Base-by-base conservation (phyloP, 2,329 filamentous ascomycete genomes). In the Penicillium capsulatum region DNA sequence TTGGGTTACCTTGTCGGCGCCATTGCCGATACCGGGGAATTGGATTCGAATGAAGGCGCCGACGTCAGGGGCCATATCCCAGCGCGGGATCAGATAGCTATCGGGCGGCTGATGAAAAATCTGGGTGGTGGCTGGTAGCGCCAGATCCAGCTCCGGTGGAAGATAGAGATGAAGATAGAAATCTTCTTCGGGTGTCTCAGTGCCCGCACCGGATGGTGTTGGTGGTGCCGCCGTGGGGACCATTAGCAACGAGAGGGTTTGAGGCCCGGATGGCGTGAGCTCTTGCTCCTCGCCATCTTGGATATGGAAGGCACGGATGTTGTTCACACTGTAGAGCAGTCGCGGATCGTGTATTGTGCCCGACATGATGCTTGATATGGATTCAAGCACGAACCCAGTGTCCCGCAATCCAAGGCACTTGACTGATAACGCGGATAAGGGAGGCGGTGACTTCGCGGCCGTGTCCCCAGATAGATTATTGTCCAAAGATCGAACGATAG, bases 101-200 rank as follows among this genome's bases (percentile, higher is more conserved):
- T 76, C 81, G 0, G 91, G 91, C 5, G 90, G 89, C 68, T 97
- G 88, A 65, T 95, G 89, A 69, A 95, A 97, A 63, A 98, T 92
- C 64, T 97, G 91, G 0, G 92, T 97, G 0, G 90, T 97, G 13
- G 91, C 91, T 9, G 92, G 92, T 10, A 97, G 76, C 4, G 92
- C 87, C 4, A 97, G 79, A 57, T 97, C 91, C 54, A 98, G 80
- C 73, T 96, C 91, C 14, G 91, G 91, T 10, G 91, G 90, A 7
- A 97, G 80, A 58, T 96, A 89, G 16, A 98, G 79, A 65, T 97
- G 91, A 4, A 98, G 80, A 64, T 97, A 97, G 70, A 96, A 97
- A 72, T 97, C 92, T 62, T 96, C 86, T 59, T 90, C 84, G 3
- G 77, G 74, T 3, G 61, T 56, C 38, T 76, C 72, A 42, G 73